phyloP scores from a whole-genome alignment of 129 eudicot genomes.

The Arctium minus region DNA sequence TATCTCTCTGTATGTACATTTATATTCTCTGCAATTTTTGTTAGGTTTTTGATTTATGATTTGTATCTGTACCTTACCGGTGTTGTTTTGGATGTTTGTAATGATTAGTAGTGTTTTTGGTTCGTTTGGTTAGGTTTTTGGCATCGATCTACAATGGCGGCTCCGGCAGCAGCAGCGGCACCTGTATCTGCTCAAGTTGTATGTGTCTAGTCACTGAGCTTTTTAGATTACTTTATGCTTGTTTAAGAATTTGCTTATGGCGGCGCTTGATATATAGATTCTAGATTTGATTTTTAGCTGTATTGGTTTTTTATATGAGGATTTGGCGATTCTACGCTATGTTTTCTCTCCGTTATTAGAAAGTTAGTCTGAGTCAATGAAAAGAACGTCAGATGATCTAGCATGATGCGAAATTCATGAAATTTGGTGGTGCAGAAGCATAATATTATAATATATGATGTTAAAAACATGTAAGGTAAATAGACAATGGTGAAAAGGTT shows the following conservation, averaged over 20 bases:
- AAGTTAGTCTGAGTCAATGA: not conserved
- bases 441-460: not conserved
- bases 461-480: not conserved
- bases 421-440: not conserved
- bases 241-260: not conserved
- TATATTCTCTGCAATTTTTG: not conserved
- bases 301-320: not conserved
- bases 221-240: not conserved
- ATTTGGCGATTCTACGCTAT: not conserved
- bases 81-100: not conserved
- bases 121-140: slow-evolving; percentile 22
- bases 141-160: slow-evolving; percentile 43
- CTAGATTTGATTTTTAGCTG: not conserved
- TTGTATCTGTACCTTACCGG: not conserved
- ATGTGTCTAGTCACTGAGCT: slow-evolving; percentile 20
- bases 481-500: not conserved
- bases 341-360: not conserved
- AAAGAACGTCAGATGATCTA: not conserved
- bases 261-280: not conserved
- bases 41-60: slow-evolving; percentile 4
- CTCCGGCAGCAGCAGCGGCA: slow-evolving; percentile 31
- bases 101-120: slow-evolving; percentile 8
- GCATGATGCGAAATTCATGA: not conserved
- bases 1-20: not conserved
- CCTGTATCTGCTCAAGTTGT: slow-evolving; percentile 77